These are phyloP conservation scores for Psophocarpus tetragonolobus DNA, from an alignment of 306 rosid genomes.

Conservation along the genomic window DNA sequence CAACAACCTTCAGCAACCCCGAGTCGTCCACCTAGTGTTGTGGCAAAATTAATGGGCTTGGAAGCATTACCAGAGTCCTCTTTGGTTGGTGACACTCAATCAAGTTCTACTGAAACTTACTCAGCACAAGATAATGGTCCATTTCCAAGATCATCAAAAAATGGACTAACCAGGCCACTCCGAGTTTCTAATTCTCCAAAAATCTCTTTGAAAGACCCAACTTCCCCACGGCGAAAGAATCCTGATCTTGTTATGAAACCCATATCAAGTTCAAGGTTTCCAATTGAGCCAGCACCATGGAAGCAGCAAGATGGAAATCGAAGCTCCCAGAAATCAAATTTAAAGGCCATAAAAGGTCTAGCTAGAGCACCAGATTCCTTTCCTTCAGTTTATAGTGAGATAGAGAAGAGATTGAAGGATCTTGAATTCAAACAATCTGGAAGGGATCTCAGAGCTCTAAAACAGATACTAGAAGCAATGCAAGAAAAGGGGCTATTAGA, in stretches of 20 bases:
- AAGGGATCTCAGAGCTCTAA: conserved; percentile 82
- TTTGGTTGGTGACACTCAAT: conserved; percentile 41
- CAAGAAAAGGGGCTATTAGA: conserved; percentile 74
- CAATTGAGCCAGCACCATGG: conserved; percentile 92
- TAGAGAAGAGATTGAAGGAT: conserved; percentile 80
- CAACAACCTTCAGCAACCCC: conserved; percentile 46
- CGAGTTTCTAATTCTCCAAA: conserved; percentile 49
- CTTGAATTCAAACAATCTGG: conserved; percentile 86
- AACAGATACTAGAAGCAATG: conserved; percentile 88
- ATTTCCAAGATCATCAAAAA: conserved; percentile 38
- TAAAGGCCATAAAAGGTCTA: conserved; percentile 46
- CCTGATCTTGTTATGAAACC: conserved; percentile 73
- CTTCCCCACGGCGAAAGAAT: conserved; percentile 63
- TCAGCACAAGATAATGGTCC: conserved; percentile 40
- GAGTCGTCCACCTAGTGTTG: conserved; percentile 76
- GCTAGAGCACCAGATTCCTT: conserved; percentile 50
- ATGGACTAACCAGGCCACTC: conserved; percentile 51
- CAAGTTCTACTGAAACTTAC: conserved; percentile 33
- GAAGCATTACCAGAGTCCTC: conserved; percentile 75
- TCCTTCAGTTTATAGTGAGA: conserved; percentile 76
- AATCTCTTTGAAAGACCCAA: conserved; percentile 56
- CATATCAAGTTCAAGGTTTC: conserved; percentile 70
- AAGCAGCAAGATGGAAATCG: conserved; percentile 67
- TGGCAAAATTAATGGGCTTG: conserved; percentile 94
- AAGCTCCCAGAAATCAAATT: conserved; percentile 51